These are phyloP conservation scores for Lecanoromycetidae sp. DNA, from an alignment of 2,329 filamentous ascomycete genomes.

Conservation along the genomic window DNA sequence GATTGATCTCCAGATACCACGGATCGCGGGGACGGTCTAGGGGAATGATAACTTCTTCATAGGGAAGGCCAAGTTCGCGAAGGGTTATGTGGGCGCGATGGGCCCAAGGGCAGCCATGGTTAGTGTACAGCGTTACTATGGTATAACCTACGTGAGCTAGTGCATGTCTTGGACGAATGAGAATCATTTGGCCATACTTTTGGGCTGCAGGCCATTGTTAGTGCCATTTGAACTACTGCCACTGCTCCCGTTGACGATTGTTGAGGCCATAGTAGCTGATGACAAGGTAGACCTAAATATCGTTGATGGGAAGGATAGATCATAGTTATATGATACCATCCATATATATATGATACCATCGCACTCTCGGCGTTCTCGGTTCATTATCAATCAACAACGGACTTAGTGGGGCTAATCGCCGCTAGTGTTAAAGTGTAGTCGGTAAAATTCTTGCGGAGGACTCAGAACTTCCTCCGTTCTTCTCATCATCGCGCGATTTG, in stretches of 20 bases:
- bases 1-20: slow-evolving; percentile 68
- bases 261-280: background rate
- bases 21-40: slow-evolving; percentile 54
- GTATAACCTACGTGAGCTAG: background rate
- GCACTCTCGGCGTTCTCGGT: too few species aligned
- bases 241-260: background rate
- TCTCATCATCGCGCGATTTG: slow-evolving; percentile 16
- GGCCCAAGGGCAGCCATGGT: slow-evolving; percentile 57
- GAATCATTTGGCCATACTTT: slow-evolving; percentile 7
- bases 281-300: background rate
- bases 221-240: background rate
- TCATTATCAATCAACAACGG: slow-evolving; percentile 4
- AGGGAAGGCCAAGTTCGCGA: slow-evolving; percentile 52
- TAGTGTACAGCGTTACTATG: slow-evolving; percentile 54
- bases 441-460: slow-evolving; percentile 16
- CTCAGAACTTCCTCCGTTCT: slow-evolving; percentile 19
- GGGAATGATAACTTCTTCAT: slow-evolving; percentile 62
- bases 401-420: background rate
- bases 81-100: slow-evolving; percentile 65
- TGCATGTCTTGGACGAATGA: background rate
- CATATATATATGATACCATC: background rate
- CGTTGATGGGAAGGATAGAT: background rate
- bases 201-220: slow-evolving; percentile 4
- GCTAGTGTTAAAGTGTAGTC: slow-evolving; percentile 5
- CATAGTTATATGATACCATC: background rate